Evolutionary conservation across 495 filamentous ascomycete genomes (phyloP), one percentile per base, ranked within the genome.

Genomic region (Talaromyces trachyspermus): DNA sequence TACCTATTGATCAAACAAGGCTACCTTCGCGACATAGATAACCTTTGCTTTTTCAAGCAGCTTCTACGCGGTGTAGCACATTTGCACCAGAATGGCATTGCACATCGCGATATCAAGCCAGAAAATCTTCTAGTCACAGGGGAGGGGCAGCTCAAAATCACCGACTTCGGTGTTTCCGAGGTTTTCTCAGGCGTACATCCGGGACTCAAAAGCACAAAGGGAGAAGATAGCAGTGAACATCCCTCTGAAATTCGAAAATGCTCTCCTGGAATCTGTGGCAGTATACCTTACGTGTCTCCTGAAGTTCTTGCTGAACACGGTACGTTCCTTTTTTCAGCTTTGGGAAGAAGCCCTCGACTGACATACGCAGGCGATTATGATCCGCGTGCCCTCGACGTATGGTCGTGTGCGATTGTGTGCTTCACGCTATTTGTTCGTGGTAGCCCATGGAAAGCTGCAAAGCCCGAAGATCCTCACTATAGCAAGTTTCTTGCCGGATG

Each of bases 61-160:
- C 69, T 89, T 15, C 62, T 88, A 30, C 79, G 79, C 33, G 84
- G 83, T 17, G 70, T 87, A 38, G 71, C 78, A 46, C 85, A 87
- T 53, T 64, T 88, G 26, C 84, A 88, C 59, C 64, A 65, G 42
- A 75, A 83, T 52, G 85, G 84, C 35, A 83, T 88, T 53, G 85
- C 84, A 18, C 85, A 89, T 54, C 79, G 85, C n/a, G 86, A 91
- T 58, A 77, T 89, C 66, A 91, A 89, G 62, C 72, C 83, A 7
- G 86, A 89, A 60, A 89, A 89, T 56, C 66, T 89, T 18, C 70
- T 91, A 43, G 66, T 91, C 43, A 80, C 74, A 2, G 74, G 69
- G 26, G 75, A 83, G 41, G 82, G 85, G 49, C 78, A 81, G 53
- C 65, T 89, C 38, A 89, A 89, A 60, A 86, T 90, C 48, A 83